Percentiles rank a stretch among this genome's conserved stretches.
phyloP scores from a whole-genome alignment of 2,329 filamentous ascomycete genomes.

The Coniochaeta pulveracea region DNA sequence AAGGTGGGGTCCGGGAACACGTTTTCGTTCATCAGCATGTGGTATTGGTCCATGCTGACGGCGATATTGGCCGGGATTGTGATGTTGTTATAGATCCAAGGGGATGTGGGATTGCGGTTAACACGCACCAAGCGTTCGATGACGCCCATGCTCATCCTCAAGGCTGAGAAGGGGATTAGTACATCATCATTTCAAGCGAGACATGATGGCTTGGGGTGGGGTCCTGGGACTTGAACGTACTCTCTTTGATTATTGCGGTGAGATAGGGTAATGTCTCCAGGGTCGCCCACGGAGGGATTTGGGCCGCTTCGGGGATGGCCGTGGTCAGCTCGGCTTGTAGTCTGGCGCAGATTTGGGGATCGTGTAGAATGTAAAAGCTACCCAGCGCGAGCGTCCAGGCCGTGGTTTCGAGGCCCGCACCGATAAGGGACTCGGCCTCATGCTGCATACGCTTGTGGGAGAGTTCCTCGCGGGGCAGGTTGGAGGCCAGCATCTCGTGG shows the following conservation, averaged over 20 bases:
- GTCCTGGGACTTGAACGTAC: no score
- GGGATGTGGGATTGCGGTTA: constrained; percentile 5
- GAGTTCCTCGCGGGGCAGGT: constrained; percentile 18
- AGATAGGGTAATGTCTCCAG: constrained; percentile 9
- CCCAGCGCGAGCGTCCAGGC: constrained; percentile 10
- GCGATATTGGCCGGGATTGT: not conserved
- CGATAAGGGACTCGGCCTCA: constrained; percentile 18
- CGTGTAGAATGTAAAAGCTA: constrained; percentile 10
- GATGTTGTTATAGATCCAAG: constrained; percentile 1
- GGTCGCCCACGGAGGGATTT: constrained; percentile 1
- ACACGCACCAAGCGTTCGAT: constrained; percentile 5
- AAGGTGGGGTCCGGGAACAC: constrained; percentile 1
- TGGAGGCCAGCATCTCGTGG: constrained; percentile 15
- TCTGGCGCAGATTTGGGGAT: constrained; percentile 3
- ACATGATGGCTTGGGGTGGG: no score
- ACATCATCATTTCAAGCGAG: no score
- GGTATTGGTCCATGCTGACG: constrained; percentile 1
- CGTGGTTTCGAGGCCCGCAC: constrained; percentile 14
- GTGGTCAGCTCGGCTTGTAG: constrained; percentile 5
- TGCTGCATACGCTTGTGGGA: constrained; percentile 15
- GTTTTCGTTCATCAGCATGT: not conserved
- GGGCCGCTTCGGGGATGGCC: constrained; percentile 5
- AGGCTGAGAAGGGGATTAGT: no score
- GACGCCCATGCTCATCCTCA: constrained; percentile 5
- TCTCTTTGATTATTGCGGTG: constrained; percentile 11